Percentiles rank a stretch among this genome's conserved stretches.
phyloP scores from a whole-genome alignment of 495 filamentous ascomycete genomes.

The Hypoxylon trugodes region DNA sequence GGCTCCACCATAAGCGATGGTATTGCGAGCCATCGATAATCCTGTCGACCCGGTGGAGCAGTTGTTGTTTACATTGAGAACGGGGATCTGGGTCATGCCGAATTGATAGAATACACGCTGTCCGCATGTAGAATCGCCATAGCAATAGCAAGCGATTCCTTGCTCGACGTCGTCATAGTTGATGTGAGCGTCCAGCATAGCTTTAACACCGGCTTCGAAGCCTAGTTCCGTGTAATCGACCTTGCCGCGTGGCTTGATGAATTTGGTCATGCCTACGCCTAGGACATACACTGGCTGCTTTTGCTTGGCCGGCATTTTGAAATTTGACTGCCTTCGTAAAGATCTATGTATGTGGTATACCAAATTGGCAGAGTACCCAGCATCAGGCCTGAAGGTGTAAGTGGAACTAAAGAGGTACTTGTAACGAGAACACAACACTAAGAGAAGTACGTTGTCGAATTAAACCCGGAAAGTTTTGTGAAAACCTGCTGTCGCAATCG shows the following conservation, averaged over 20 bases:
- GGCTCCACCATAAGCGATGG: conserved; percentile 80
- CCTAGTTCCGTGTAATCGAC: conserved; percentile 90
- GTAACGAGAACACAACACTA: no score
- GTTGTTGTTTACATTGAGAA: conserved; percentile 99
- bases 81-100: conserved; percentile 93
- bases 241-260: conserved; percentile 96
- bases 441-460: no score
- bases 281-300: conserved; percentile 76
- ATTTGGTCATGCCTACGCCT: conserved; percentile 98
- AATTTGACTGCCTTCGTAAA: neutral
- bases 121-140: conserved; percentile 92
- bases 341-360: no score
- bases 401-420: neutral
- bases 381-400: neutral
- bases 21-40: conserved; percentile 79
- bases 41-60: conserved; percentile 94
- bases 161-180: conserved; percentile 97
- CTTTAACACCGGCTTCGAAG: conserved; percentile 94
- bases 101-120: conserved; percentile 99
- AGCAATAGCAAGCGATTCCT: conserved; percentile 97
- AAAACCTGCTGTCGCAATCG: no score
- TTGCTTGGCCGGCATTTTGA: conserved; percentile 55
- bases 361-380: neutral
- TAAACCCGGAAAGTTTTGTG: no score
- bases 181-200: conserved; percentile 93